Base-by-base conservation (phyloP, 352 stramenopile species). In the Globisporangium polare region DNA sequence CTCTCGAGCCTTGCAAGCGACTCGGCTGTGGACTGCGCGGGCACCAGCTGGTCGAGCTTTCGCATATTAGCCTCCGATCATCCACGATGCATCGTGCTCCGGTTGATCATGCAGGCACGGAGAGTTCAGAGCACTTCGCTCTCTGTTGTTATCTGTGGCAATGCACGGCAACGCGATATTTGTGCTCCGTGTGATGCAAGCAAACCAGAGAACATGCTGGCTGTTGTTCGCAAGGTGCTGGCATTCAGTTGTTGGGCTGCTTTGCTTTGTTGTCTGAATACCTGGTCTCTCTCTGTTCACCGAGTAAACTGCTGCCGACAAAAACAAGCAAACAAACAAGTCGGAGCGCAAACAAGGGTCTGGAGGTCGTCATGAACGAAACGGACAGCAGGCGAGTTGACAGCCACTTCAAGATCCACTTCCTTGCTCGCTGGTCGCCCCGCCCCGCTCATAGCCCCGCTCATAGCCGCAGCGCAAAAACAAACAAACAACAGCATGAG, bases 381-480 rank as follows among this genome's bases (percentile, higher is more conserved):
- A 33, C 33, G 49, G 49, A 26, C 33, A 33, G 27, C 49, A 41
- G 49, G 49, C 27, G 47, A 24, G 47, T 53, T 53, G 47, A 53
- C 46, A 31, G 22, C 22, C 46, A 53, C 47, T 53, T 53, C 47
- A 53, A 53, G 26, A 35, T 35, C 46, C 46, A 31, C 45, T 50
- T 50, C n/a, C 26, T 49, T 18, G 17, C 9, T 51, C 26, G 24
- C 31, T 37, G 47, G 17, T 39, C 33, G 27, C 49, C 49, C 29
- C 29, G 29, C 29, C 45, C 47, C 26, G 15, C 22, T 52, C 46
- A 33, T 27, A 18, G 8, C 1, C 45, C 49, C 27, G 17, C 24
- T 53, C 47, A 37, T 31, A 20, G 10, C 2, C 45, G 10, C 20
- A 33, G 8, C 13, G 10, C 26, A 39, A n/a, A 8, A 52, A 33